These are phyloP conservation scores for Trichoderma sp. DNA, from an alignment of 2,329 filamentous ascomycete species.

Conservation along the genomic window DNA sequence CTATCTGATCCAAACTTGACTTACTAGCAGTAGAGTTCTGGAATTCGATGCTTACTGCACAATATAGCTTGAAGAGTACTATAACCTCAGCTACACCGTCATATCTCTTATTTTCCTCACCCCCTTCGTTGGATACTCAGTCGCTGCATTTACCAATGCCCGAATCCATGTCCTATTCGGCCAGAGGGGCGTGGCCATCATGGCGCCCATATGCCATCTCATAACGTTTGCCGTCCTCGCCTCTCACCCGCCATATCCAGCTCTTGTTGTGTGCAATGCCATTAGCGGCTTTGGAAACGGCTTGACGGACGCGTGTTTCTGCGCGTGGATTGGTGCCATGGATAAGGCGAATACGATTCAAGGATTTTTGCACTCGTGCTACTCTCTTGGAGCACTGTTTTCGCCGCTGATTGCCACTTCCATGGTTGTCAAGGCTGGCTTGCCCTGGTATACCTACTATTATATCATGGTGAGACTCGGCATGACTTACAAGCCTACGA, in stretches of 20 bases:
- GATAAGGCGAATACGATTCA: conserved; percentile 68
- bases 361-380: conserved; percentile 67
- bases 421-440: conserved; percentile 62
- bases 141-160: conserved; percentile 65
- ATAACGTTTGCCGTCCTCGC: conserved; percentile 63
- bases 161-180: conserved; percentile 63
- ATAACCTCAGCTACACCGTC: conserved; percentile 61
- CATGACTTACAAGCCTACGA: not conserved
- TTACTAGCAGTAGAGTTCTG: not conserved
- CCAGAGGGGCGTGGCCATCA: conserved; percentile 67
- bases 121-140: conserved; percentile 65
- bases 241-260: conserved; percentile 66
- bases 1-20: not conserved
- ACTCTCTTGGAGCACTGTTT: conserved; percentile 67
- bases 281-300: conserved; percentile 71
- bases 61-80: conserved; percentile 62
- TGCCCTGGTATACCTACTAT: conserved; percentile 71
- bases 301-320: conserved; percentile 57
- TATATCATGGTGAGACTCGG: conserved; percentile 65
- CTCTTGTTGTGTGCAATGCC: conserved; percentile 64
- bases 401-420: conserved; percentile 68
- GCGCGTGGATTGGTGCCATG: conserved; percentile 64
- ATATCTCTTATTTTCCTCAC: conserved; percentile 68
- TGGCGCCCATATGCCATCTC: conserved; percentile 64
- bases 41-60: not conserved